These are phyloP conservation scores for Vitis riparia DNA, from an alignment of 164 flowering plant species.

Conservation along the genomic window DNA sequence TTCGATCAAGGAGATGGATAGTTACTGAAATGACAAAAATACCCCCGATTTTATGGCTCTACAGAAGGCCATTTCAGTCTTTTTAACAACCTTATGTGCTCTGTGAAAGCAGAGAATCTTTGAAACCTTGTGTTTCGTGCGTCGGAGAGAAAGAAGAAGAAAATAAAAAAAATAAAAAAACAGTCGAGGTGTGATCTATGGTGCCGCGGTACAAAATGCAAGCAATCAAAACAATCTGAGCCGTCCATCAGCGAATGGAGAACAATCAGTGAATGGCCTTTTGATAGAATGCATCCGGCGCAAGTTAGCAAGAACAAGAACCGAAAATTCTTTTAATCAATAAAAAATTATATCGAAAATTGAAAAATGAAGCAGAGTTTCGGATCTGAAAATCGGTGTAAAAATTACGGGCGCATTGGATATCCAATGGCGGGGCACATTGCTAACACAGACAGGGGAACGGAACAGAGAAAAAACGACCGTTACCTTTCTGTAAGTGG, in stretches of 20 bases:
- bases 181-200: too few species aligned
- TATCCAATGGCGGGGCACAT: too few species aligned
- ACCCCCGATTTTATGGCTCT: neutral
- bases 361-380: too few species aligned
- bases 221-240: constrained; percentile 8
- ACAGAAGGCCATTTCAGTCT: neutral
- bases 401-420: too few species aligned
- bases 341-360: too few species aligned
- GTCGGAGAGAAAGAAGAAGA: neutral
- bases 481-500: constrained; percentile 84
- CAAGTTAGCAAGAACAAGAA: constrained; percentile 1
- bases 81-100: neutral
- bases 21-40: constrained; percentile 3
- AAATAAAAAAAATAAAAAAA: neutral
- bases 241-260: constrained; percentile 11
- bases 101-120: constrained; percentile 13
- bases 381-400: too few species aligned
- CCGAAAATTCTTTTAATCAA: too few species aligned
- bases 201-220: neutral
- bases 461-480: neutral
- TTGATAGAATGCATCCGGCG: constrained; percentile 2
- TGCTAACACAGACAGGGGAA: neutral
- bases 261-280: neutral
- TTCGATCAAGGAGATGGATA: constrained; percentile 12
- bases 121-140: constrained; percentile 18